Percentiles rank a stretch among this genome's conserved stretches.
Conservation (phyloP, 495 filamentous ascomycete genomes). For the Geopyxis carbonaria region DNA sequence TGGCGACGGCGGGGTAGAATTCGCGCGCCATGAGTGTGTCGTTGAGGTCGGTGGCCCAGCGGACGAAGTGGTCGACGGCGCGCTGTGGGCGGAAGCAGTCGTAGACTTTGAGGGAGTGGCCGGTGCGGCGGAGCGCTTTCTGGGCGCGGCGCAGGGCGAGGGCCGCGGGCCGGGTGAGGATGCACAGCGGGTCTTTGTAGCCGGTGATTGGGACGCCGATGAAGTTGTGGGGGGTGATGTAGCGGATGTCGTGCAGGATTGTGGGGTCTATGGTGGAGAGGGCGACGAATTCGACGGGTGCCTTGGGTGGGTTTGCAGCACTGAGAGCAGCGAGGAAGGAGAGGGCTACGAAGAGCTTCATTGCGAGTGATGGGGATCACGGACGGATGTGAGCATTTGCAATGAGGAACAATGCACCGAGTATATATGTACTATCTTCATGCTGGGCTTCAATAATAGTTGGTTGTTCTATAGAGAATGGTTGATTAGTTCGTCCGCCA, state of each 20-base stretch:
- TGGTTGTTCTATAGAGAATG: too few species aligned
- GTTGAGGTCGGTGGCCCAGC: neutral
- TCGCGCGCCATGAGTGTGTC: neutral
- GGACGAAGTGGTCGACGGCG: neutral
- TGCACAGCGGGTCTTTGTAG: neutral
- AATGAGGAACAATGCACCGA: too few species aligned
- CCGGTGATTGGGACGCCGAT: neutral
- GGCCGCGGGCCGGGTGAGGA: neutral
- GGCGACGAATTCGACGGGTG: neutral
- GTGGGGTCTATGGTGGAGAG: neutral
- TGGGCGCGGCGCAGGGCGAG: neutral
- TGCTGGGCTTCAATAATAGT: too few species aligned
- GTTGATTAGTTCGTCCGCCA: too few species aligned
- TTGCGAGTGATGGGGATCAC: too few species aligned
- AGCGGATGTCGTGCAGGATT: neutral
- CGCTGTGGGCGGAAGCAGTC: neutral
- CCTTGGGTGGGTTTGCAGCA: too few species aligned
- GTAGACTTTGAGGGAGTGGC: constrained; percentile 1
- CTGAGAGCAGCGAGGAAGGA: too few species aligned
- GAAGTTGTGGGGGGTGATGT: constrained; percentile 1
- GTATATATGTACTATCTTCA: too few species aligned
- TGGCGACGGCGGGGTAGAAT: neutral
- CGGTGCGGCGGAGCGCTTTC: neutral
- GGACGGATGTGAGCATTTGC: too few species aligned
- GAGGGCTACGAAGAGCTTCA: too few species aligned